A percentile compares a stretch with the other conserved stretches of the same genome.
phyloP scores from a whole-genome alignment of 2,329 filamentous ascomycete species.

The Cordyceps javanica region DNA sequence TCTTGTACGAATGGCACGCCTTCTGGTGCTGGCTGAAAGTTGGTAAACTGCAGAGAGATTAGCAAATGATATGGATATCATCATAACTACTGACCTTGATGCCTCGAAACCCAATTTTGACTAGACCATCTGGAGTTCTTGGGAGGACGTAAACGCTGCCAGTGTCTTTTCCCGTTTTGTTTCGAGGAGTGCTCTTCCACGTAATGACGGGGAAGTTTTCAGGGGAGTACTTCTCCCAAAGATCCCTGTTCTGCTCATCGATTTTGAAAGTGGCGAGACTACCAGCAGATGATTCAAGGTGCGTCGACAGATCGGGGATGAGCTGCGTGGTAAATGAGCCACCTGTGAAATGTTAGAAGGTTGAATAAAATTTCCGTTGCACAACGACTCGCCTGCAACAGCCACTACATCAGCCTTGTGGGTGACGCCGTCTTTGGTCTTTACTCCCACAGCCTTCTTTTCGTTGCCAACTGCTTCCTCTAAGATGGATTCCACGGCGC shows the following conservation, averaged over 20 bases:
- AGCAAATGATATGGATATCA: background rate
- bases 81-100: constrained; percentile 18
- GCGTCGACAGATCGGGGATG: constrained; percentile 22
- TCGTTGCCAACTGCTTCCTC: constrained; percentile 10
- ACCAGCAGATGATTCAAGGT: constrained; percentile 25
- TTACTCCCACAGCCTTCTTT: constrained; percentile 17
- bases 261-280: constrained; percentile 25
- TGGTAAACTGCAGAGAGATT: constrained; percentile 22
- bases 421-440: constrained; percentile 17
- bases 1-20: constrained; percentile 23
- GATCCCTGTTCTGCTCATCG: constrained; percentile 15
- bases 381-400: constrained; percentile 19
- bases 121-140: constrained; percentile 20
- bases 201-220: constrained; percentile 27
- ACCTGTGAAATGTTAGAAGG: constrained; percentile 16
- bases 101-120: constrained; percentile 25
- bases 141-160: constrained; percentile 26
- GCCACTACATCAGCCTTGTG: constrained; percentile 20
- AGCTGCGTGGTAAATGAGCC: constrained; percentile 27
- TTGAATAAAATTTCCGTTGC: background rate
- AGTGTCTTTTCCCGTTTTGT: constrained; percentile 22
- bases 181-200: constrained; percentile 25
- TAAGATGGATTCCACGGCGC: constrained; percentile 20
- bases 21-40: constrained; percentile 24
- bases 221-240: constrained; percentile 29